Evolutionary conservation across 306 rosid species (phyloP), one percentile per base, ranked within the genome.

Genomic region (Vigna mungo): DNA sequence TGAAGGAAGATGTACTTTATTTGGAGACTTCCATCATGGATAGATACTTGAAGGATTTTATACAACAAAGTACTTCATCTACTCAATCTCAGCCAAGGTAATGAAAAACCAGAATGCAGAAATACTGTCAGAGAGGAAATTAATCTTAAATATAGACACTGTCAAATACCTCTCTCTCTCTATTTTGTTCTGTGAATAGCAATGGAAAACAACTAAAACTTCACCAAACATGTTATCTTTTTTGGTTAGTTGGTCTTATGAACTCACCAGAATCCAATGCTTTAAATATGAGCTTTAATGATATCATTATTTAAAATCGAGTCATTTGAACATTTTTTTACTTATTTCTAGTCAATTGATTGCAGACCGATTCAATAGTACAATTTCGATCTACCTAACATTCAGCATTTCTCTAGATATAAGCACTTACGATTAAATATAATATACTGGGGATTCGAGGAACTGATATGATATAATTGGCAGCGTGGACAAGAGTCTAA

Each of bases 381-480:
- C 55, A 56, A 71, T 53, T 55, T 72, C 10, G 10, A 44, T 23
- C n/a, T 10, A 10, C 23, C 78, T 41, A 37, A 37, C 68, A 73
- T 54, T 58, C 55, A 54, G 6, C 54, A 23, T 56, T 56, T 56
- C 41, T 25, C 0, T 41, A 37, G 16, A 72, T 16, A 18, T 52
- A 1, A 51, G 34, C 17, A 53, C 21, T 30, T 9, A 18, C 18
- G n/a, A 18, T 32, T 34, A 69, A 70, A 20, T 37, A 54, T 36
- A 16, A 36, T 17, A 52, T 20, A 37, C 39, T 13, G 55, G 30
- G 20, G 32, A 20, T 2, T 47, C 1, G 11, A 75, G 2, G 37
- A 48, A 32, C 5, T 1, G 7, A 46, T 17, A 9, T 61, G 13
- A 30, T 32, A 32, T 47, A 52, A 49, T 62, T 48, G 27, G 11